Base-by-base conservation (phyloP, 768 basidiomycete species). In the Hebeloma cylindrosporum region DNA sequence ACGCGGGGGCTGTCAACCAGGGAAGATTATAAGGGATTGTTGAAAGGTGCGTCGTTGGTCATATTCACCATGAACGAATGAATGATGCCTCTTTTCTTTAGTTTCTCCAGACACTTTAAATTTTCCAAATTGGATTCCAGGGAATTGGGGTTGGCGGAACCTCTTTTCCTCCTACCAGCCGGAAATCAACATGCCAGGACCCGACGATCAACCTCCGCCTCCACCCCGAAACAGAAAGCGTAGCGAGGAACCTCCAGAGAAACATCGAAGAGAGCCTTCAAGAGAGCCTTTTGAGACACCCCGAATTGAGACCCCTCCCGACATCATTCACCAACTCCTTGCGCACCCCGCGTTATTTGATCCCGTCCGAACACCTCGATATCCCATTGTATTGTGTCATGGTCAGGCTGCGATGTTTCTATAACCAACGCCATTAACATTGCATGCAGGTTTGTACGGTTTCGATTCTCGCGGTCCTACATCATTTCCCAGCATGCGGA, bases 371-470 rank as follows among this genome's bases (percentile, higher is more conserved):
- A 76, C 74, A 4, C 93, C 96, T 2, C 82, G 95, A 5, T 82
- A 90, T 63, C 92, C 93, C 1, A 84, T 99, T 45, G 92, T 95
- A 3, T 75, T 98, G n/a, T 96, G 92, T 60, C 95, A 99, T 67
- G 95, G 94, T 92, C 57, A 55, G 78, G 62, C 45, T 45, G 14
- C 30, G 37, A 40, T 43, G 21, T 26, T 40, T 47, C 21, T 21
- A 38, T 29, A 4, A 29, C 8, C n/a, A 21, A 9, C 39, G 34
- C 18, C 20, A 16, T 21, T 13, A 23, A 26, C 21, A 18, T 11
- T 32, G 8, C 57, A 90, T 35, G 5, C 56, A 91, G 93, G 95
- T 14, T 71, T 98, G 2, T 97, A 99, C 58, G 95, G 95, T 5
- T 99, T 96, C 60, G 93, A 95, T 57, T 85, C 91, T 0, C 80